phyloP scores from a whole-genome alignment of 2,329 filamentous ascomycete species.

The Talaromyces sp. region DNA sequence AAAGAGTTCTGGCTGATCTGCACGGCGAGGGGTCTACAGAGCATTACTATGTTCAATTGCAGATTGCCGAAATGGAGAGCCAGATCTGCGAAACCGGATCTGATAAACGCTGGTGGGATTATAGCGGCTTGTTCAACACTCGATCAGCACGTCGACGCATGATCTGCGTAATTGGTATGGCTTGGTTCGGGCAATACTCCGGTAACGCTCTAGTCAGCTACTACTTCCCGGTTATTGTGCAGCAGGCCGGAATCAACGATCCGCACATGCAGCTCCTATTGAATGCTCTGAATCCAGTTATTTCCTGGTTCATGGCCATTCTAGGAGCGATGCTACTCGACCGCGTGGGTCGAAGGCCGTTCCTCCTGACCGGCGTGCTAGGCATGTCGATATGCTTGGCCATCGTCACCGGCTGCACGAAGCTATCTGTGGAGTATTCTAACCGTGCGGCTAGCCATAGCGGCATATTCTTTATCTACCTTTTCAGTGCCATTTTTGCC shows the following conservation, averaged over 20 bases:
- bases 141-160: constrained; percentile 35
- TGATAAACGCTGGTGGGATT: constrained; percentile 21
- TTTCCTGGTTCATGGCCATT: constrained; percentile 13
- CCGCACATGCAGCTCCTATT: constrained; percentile 15
- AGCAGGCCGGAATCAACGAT: constrained; percentile 13
- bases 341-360: constrained; percentile 13
- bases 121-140: constrained; percentile 12
- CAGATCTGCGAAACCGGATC: constrained; percentile 11
- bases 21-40: constrained; percentile 9
- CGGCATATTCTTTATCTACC: constrained; percentile 43
- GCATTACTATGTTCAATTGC: constrained; percentile 6
- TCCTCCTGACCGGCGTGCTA: constrained; percentile 12
- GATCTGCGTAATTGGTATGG: constrained; percentile 41
- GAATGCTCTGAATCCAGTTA: constrained; percentile 15
- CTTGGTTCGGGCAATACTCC: constrained; percentile 44
- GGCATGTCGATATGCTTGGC: constrained; percentile 18
- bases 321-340: constrained; percentile 15
- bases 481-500: constrained; percentile 43
- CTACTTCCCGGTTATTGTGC: constrained; percentile 18
- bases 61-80: constrained; percentile 15
- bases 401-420: constrained; percentile 16
- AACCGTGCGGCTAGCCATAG: constrained; percentile 35
- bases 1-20: constrained; percentile 8
- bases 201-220: constrained; percentile 21
- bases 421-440: constrained; percentile 9